Evolutionary conservation across 2,329 filamentous ascomycete genomes (phyloP), one percentile per base, ranked within the genome.

Genomic region (Arthrinium phaeospermum): DNA sequence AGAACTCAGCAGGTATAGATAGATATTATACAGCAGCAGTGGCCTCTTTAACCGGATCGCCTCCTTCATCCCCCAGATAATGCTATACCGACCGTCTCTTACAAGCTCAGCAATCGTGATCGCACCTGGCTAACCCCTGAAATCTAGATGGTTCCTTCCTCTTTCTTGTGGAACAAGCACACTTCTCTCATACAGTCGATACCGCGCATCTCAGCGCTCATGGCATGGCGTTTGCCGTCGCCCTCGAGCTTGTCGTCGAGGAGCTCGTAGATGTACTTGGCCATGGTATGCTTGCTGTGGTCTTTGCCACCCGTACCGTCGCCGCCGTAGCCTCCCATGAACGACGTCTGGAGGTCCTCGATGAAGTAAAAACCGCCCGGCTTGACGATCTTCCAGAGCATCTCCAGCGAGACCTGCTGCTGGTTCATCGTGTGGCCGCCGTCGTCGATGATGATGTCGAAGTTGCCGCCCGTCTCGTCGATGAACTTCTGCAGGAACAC

Each of bases 381-480:
- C 72, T 80, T 81, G 24, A 84, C 78, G 3, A 78, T 76, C 19
- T 78, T 79, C 81, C 80, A 85, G 24, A 85, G 76, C 13, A 75
- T 75, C 57, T 81, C 74, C 1, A 85, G 71, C 3, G 78, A 81
- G 0, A 75, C 78, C 34, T 80, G 80, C 73, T 85, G 82, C 75
- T 85, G 81, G 6, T 75, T 72, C 80, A 85, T 83, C 4, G 72
- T 78, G 69, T 84, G 82, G 0, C 82, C 81, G 4, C 82, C 82
- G 70, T 83, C 82, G 68, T 85, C 82, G 53, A 85, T 77, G 57
- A 85, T 81, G 46, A 85, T 73, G 72, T 85, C 83, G 57, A 85
- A 84, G 30, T 79, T 76, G 7, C 74, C 74, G 24, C 82, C 82
- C 0, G 80, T 75, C 53, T 81, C 75, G 14, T 72, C 69, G 46